Percentiles rank a stretch among this genome's conserved stretches.
These are phyloP conservation scores for Linum usitatissimum DNA, from an alignment of 345 rosid species.

Conservation along the genomic window DNA sequence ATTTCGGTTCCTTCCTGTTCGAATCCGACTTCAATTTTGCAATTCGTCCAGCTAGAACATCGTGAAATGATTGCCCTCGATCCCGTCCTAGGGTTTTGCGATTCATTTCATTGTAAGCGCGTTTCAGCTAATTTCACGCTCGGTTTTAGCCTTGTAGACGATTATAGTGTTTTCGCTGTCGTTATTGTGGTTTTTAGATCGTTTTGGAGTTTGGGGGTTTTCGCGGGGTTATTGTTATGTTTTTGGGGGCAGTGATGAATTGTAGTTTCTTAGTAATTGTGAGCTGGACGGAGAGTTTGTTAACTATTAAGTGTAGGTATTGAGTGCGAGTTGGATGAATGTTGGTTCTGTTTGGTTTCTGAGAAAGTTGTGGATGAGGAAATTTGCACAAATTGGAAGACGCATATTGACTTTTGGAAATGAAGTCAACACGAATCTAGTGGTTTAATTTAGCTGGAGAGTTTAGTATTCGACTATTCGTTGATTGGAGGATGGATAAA, in stretches of 20 bases:
- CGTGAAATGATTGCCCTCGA: not conserved
- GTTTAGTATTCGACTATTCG: too few species aligned
- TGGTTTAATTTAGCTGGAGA: too few species aligned
- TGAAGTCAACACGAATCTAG: too few species aligned
- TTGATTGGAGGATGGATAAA: too few species aligned
- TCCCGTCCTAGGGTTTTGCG: conserved; percentile 23
- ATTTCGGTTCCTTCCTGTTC: conserved; percentile 5
- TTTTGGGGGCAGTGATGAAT: not conserved
- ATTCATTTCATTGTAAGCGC: not conserved
- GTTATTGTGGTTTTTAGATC: not conserved
- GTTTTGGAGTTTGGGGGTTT: not conserved
- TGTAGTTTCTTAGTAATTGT: not conserved
- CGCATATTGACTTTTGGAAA: too few species aligned
- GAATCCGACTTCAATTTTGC: conserved; percentile 12
- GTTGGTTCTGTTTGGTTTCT: not conserved
- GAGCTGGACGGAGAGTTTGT: not conserved
- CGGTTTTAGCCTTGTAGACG: not conserved
- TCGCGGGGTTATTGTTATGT: not conserved
- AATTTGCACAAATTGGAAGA: not conserved
- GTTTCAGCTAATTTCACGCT: not conserved
- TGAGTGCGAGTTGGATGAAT: not conserved
- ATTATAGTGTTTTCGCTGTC: not conserved
- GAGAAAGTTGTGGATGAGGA: not conserved
- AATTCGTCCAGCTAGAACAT: not conserved
- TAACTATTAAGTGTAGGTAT: not conserved